phyloP scores from a whole-genome alignment of 108 stramenopile species.

The Skeletonema grethae region DNA sequence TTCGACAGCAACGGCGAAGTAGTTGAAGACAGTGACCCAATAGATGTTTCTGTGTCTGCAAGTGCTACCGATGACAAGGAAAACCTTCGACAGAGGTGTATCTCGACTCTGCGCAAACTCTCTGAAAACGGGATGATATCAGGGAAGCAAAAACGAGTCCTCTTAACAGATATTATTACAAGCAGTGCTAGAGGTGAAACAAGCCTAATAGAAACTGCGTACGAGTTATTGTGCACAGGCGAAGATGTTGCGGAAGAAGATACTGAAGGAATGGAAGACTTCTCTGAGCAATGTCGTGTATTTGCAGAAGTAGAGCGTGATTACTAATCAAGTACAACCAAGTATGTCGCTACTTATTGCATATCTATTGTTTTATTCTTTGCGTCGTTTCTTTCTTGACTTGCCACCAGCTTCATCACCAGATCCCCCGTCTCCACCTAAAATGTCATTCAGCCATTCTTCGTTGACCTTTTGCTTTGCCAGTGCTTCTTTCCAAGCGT shows the following conservation, averaged over 20 bases:
- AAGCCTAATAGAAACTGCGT: slow-evolving; percentile 83
- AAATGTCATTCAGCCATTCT: slow-evolving; percentile 52
- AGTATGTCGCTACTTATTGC: background rate
- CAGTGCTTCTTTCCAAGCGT: slow-evolving; percentile 47
- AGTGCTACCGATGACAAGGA: slow-evolving; percentile 12
- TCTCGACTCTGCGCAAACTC: slow-evolving; percentile 69
- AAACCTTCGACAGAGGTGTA: slow-evolving; percentile 62
- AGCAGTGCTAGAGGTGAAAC: slow-evolving; percentile 69
- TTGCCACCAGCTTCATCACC: slow-evolving; percentile 23
- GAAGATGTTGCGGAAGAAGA: slow-evolving; percentile 13
- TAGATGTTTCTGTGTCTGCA: slow-evolving; percentile 35
- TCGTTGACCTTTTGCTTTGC: slow-evolving; percentile 48
- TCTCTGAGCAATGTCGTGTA: slow-evolving; percentile 84
- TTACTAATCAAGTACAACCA: slow-evolving; percentile 4
- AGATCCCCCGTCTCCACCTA: slow-evolving; percentile 22
- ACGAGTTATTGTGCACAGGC: slow-evolving; percentile 64
- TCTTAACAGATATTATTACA: slow-evolving; percentile 85
- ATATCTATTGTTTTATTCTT: slow-evolving; percentile 13
- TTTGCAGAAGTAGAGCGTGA: slow-evolving; percentile 54
- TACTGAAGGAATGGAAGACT: slow-evolving; percentile 75
- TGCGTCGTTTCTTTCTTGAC: slow-evolving; percentile 22
- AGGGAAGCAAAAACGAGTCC: slow-evolving; percentile 73
- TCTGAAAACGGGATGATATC: slow-evolving; percentile 67
- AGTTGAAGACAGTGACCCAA: slow-evolving; percentile 18
- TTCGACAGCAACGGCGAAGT: slow-evolving; percentile 36